Percentiles rank a stretch among this genome's conserved stretches.
phyloP scores from a whole-genome alignment of 345 rosid species.

The Syzygium grande region DNA sequence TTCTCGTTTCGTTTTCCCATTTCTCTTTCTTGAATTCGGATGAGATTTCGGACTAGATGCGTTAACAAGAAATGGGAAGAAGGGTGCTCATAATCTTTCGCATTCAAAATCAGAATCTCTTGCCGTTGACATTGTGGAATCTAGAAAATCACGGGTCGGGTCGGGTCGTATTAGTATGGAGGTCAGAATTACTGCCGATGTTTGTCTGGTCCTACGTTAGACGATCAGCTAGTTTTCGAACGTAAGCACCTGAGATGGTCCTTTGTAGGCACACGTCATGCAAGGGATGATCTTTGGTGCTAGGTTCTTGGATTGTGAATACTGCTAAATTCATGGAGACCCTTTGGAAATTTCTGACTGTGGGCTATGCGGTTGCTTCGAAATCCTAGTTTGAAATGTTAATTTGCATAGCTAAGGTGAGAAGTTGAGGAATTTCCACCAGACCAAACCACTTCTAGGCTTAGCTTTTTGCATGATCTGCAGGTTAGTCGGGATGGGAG shows the following conservation, averaged over 20 bases:
- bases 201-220: background rate
- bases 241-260: background rate
- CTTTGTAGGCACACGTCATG: background rate
- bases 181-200: background rate
- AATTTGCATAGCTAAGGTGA: background rate
- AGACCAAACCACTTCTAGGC: background rate
- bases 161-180: background rate
- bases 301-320: background rate
- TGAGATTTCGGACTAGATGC: background rate
- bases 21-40: background rate
- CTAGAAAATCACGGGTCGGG: background rate
- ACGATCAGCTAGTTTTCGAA: background rate
- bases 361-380: background rate
- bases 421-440: background rate
- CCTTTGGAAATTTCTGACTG: background rate
- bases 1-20: background rate
- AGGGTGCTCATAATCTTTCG: background rate
- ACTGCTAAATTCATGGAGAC: background rate
- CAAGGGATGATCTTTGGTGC: background rate
- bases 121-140: background rate
- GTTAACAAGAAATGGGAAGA: background rate
- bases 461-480: background rate
- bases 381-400: background rate
- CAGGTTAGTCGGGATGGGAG: background rate
- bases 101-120: background rate